Evolutionary conservation across 495 filamentous ascomycete genomes (phyloP).

Genomic region (Aspergillus sclerotioniger): DNA sequence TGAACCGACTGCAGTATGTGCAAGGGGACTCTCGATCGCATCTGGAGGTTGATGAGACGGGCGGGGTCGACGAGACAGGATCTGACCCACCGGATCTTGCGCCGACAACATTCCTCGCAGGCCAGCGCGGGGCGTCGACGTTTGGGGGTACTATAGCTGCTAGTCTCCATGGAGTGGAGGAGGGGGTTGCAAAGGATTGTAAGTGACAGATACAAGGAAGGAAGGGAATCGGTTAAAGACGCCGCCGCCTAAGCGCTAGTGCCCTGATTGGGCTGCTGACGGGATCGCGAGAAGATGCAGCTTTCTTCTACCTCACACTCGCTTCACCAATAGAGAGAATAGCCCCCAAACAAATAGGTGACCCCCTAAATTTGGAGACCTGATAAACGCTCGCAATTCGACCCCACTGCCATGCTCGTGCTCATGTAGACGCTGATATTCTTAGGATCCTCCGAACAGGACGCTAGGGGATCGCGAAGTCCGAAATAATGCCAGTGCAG

Average conservation of each 20-base stretch:
- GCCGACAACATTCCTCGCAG: slow-evolving; percentile 22
- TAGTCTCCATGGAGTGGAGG: background rate
- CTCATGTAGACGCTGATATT: slow-evolving; percentile 56
- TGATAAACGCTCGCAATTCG: slow-evolving; percentile 39
- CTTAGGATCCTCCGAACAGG: slow-evolving; percentile 37
- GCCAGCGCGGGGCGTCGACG: slow-evolving; percentile 21
- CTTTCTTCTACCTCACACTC: background rate
- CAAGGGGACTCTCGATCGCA: slow-evolving; percentile 23
- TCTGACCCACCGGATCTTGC: slow-evolving; percentile 17
- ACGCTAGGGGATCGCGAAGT: slow-evolving; percentile 41
- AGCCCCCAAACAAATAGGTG: slow-evolving; percentile 28
- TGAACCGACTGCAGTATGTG: slow-evolving; percentile 13
- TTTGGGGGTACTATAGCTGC: slow-evolving; percentile 3
- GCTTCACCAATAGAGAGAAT: slow-evolving; percentile 8
- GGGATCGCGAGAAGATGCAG: slow-evolving; percentile 3
- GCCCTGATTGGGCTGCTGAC: background rate
- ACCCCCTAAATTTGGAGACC: slow-evolving; percentile 49
- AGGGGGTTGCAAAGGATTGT: too few relatives aligned
- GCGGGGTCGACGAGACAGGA: background rate
- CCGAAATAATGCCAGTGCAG: slow-evolving; percentile 44
- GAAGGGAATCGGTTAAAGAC: background rate
- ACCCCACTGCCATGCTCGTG: slow-evolving; percentile 47
- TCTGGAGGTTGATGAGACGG: background rate
- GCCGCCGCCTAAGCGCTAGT: background rate
- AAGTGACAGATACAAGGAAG: background rate